These are phyloP conservation scores for Paulownia fortunei DNA, from an alignment of 257 asterid genomes.

Conservation along the genomic window DNA sequence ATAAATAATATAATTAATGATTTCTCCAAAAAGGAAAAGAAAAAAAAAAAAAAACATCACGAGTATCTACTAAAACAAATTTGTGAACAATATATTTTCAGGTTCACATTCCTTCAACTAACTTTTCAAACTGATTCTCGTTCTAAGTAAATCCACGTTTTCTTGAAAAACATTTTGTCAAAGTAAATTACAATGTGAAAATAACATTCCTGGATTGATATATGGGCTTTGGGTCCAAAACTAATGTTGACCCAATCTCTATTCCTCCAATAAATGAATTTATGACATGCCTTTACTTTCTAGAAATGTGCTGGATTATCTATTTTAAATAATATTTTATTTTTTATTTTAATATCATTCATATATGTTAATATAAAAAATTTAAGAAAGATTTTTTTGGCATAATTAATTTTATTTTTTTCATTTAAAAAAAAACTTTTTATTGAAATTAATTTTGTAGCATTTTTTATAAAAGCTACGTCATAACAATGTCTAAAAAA, in stretches of 20 bases:
- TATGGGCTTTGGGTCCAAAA: constrained; percentile 6
- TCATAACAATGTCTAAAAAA: neutral
- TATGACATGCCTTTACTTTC: neutral
- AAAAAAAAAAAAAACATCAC: neutral
- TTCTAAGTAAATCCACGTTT: neutral
- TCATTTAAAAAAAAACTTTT: too few species aligned
- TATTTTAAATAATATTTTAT: too few species aligned
- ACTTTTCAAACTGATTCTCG: neutral
- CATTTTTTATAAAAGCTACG: neutral
- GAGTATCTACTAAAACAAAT: neutral
- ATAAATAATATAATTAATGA: too few species aligned
- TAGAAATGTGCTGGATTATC: too few species aligned
- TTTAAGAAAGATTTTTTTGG: too few species aligned
- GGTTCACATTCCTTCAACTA: neutral
- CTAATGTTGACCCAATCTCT: neutral
- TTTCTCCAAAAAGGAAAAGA: too few species aligned
- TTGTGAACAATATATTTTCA: neutral
- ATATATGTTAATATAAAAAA: too few species aligned
- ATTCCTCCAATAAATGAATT: neutral
- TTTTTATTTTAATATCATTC: too few species aligned
- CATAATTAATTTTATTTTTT: too few species aligned
- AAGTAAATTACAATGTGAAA: neutral
- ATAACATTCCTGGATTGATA: neutral
- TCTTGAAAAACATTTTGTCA: neutral
- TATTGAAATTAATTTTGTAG: neutral